Conservation (phyloP, 176 grass and related monocot species). For the Cenchrus americanus region DNA sequence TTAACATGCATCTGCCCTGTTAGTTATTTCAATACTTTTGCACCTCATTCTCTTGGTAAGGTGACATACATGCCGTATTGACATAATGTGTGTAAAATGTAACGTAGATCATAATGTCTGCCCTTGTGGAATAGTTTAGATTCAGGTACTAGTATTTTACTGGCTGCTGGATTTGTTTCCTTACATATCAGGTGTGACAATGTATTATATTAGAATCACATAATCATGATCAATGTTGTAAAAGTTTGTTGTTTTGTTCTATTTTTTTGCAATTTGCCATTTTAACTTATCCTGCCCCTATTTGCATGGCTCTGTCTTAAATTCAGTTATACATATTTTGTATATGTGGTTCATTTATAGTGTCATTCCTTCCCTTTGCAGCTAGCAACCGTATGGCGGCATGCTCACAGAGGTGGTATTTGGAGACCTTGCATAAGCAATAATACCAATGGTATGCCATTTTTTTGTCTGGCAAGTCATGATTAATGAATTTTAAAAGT, state of each 20-base stretch:
- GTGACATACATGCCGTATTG: neutral
- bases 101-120: neutral
- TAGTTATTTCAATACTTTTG: conserved; percentile 10
- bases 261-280: neutral
- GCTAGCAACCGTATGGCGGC: conserved; percentile 93
- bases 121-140: neutral
- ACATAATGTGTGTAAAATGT: neutral
- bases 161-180: neutral
- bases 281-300: conserved; percentile 23
- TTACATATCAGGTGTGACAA: conserved; percentile 2
- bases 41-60: neutral
- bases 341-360: neutral
- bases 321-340: neutral
- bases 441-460: conserved; percentile 66
- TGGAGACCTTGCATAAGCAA: conserved; percentile 87
- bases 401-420: conserved; percentile 75
- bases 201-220: neutral
- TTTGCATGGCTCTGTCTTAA: neutral
- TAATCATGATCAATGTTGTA: neutral
- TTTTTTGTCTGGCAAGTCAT: conserved; percentile 16
- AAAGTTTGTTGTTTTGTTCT: conserved; percentile 27
- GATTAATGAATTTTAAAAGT: conserved; percentile 1
- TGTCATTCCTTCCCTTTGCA: conserved; percentile 59
- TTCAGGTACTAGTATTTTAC: neutral
- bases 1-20: conserved; percentile 3